Percentiles rank a stretch among this genome's conserved stretches.
These are phyloP conservation scores for Sambucus nigra DNA, from an alignment of 129 eudicot genomes.

Conservation along the genomic window DNA sequence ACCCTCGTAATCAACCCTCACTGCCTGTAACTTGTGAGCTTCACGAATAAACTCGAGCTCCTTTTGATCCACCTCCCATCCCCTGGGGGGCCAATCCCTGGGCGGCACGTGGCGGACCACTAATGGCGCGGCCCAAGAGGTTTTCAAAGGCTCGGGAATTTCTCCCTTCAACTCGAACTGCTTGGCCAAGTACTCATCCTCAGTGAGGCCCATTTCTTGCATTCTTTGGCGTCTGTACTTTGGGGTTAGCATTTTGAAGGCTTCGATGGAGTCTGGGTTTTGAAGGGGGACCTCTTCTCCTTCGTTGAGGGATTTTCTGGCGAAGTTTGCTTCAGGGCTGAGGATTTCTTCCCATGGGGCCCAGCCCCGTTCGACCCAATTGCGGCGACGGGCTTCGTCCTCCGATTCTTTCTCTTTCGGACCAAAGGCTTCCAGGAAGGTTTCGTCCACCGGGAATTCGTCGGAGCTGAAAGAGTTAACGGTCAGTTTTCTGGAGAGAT, in stretches of 20 bases:
- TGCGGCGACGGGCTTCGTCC: conserved; percentile 78
- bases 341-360: conserved; percentile 99
- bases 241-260: conserved; percentile 76
- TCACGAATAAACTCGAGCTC: conserved; percentile 85
- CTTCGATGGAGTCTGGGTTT: conserved; percentile 75
- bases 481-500: conserved; percentile 17
- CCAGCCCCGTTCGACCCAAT: conserved; percentile 96
- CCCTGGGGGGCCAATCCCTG: conserved; percentile 93
- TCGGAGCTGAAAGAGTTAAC: conserved; percentile 48
- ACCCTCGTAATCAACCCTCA: conserved; percentile 43
- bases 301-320: conserved; percentile 71
- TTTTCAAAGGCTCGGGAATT: conserved; percentile 53
- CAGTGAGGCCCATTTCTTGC: conserved; percentile 65
- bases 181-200: conserved; percentile 70
- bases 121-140: conserved; percentile 71
- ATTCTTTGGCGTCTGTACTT: conserved; percentile 68
- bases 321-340: conserved; percentile 82
- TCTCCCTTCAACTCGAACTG: conserved; percentile 89
- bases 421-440: conserved; percentile 55
- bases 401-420: conserved; percentile 79
- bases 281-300: conserved; percentile 77
- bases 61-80: conserved; percentile 85
- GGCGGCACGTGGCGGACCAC: conserved; percentile 83
- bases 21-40: conserved; percentile 48
- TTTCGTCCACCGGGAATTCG: conserved; percentile 84